Base-by-base conservation (phyloP, 495 filamentous ascomycete species). In the Penicillium fimorum region DNA sequence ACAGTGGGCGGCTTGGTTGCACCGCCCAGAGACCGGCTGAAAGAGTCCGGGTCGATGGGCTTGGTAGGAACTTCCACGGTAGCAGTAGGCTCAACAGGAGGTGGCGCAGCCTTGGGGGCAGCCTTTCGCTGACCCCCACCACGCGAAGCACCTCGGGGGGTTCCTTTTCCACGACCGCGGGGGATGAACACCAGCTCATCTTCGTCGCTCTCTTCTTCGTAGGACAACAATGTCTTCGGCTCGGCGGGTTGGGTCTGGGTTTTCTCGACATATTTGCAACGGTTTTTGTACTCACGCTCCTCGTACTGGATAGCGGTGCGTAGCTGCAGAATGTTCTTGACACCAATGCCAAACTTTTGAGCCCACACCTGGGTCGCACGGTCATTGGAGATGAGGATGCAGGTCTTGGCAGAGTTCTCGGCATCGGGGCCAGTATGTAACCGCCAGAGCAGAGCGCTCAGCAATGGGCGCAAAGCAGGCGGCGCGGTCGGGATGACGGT, bases 391-490 rank as follows among this genome's bases (percentile, higher is more conserved):
- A 88, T 73, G 68, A 82, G 61, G 67, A 84, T 79, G 68, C 72
- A 78, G 57, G 45, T 73, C 66, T 67, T 76, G 29, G 64, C 73
- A 44, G 62, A 66, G 29, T 67, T 75, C n/a, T 61, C 70, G 9
- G 70, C 73, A 58, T 72, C 79, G 27, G 66, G 73, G 29, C 64
- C 76, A 13, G 61, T 71, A 67, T 87, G 79, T 22, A 87, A 74
- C 43, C 79, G 78, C 79, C 84, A 85, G 10, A 88, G 70, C 17
- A 83, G 73, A 29, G 82, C 81, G 64, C 82, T 87, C 63, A 88
- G 78, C 43, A 88, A 67, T 9, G 84, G 81, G 42, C 79, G 79
- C 11, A 86, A 66, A 15, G 63, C 56, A n/a, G 58, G 42, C 32
- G 81, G 79, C 11, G 75, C 76, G 22, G 69, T 65, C 7, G 74